Evolutionary conservation across 768 basidiomycete species (phyloP), one percentile per base, ranked within the genome.

Genomic region (Boletellus emodensis): DNA sequence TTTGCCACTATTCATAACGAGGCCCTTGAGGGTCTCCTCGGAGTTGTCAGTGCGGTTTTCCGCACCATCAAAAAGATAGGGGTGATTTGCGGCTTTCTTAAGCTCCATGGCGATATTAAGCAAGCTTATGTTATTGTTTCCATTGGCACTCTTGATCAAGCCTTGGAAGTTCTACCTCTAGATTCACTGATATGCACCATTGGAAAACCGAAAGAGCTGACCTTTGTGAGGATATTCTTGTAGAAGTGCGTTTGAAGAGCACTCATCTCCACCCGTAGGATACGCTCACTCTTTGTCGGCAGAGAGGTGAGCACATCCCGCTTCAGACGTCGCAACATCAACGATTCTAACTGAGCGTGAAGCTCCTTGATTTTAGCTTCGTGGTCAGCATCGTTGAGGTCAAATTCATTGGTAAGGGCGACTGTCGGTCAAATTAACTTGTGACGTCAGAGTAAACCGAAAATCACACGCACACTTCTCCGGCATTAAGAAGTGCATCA

Each of bases 401-500:
- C 96, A 57, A 98, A 98, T 65, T 98, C 94, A 70, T 91, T 94
- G 11, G 89, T 87, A 26, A 99, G 77, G 32, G 88, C 85, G 69
- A 97, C 91, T 95, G 65, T 26, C 43, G 43, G 30, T 32, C 26
- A 44, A 45, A 14, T 68, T 17, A 68, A 37, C 10, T 40, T 12
- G 33, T 9, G 13, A 11, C n/a, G 5, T 18, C 26, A 15, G 18
- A 10, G 3, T 28, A 9, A 37, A 18, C n/a, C 30, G 24, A 20
- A 35, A 38, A 37, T 14, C 20, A 9, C 40, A 58, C 87, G 68
- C 57, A 90, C 92, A 99, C 74, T 91, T 92, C 62, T 98, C 94
- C 8, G 96, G 96, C 90, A 96, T 96, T 58, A 98, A 76, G 78
- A 99, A 99, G 68, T 98, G 96, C 95, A 98, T 98, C 68, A 98